These are phyloP conservation scores for Fusarium graminum DNA, from an alignment of 2,329 filamentous ascomycete species.

Conservation along the genomic window DNA sequence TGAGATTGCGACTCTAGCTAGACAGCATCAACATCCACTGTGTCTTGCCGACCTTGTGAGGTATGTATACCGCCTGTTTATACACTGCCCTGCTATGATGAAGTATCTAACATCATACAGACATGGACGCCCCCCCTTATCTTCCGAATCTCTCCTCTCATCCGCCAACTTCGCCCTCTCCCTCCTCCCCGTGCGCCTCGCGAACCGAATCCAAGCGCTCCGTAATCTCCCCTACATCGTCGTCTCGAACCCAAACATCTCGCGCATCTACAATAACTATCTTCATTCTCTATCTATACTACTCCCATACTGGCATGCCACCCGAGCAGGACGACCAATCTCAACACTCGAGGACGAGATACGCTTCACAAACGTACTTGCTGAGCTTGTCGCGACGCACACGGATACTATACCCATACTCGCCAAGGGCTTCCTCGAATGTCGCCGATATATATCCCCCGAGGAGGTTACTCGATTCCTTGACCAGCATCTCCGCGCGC, in stretches of 20 bases:
- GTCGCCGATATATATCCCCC: slow-evolving; percentile 87
- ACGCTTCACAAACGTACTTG: slow-evolving; percentile 90
- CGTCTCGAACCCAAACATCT: slow-evolving; percentile 96
- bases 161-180: slow-evolving; percentile 97
- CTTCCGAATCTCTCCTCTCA: slow-evolving; percentile 81
- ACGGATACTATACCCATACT: slow-evolving; percentile 94
- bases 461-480: slow-evolving; percentile 89
- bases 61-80: slow-evolving; percentile 60
- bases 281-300: slow-evolving; percentile 91
- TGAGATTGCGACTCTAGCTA: slow-evolving; percentile 83
- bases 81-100: neutral
- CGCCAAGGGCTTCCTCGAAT: slow-evolving; percentile 93
- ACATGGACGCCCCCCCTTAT: slow-evolving; percentile 86
- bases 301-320: slow-evolving; percentile 79
- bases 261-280: slow-evolving; percentile 96
- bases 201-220: slow-evolving; percentile 91
- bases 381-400: slow-evolving; percentile 95
- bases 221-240: slow-evolving; percentile 97
- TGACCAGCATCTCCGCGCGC: slow-evolving; percentile 91
- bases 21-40: slow-evolving; percentile 81
- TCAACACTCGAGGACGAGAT: slow-evolving; percentile 86
- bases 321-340: slow-evolving; percentile 53
- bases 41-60: slow-evolving; percentile 90
- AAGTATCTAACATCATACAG: slow-evolving; percentile 52
- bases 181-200: slow-evolving; percentile 90